Conservation (phyloP, 805 yeast species). For the Groenewaldozyma salmanticensis region DNA sequence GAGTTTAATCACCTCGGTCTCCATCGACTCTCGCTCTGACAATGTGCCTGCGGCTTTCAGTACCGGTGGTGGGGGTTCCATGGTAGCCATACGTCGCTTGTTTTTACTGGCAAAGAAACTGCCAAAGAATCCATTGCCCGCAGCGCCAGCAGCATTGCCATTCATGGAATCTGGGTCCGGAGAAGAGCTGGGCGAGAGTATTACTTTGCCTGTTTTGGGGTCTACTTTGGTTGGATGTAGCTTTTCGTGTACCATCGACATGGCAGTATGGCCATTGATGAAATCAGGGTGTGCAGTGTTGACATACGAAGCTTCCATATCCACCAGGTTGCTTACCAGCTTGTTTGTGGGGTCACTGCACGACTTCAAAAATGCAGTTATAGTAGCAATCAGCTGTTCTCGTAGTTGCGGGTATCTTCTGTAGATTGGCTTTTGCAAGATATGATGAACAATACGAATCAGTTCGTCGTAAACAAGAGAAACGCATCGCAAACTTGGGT, state of each 20-base stretch:
- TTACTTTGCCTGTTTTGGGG: conserved; percentile 87
- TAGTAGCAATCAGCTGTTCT: conserved; percentile 72
- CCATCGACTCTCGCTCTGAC: conserved; percentile 92
- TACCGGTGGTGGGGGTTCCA: conserved; percentile 96
- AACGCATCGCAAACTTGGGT: conserved; percentile 83
- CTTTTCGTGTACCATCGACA: conserved; percentile 82
- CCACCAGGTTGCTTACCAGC: conserved; percentile 75
- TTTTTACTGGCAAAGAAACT: conserved; percentile 89
- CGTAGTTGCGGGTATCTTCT: conserved; percentile 88
- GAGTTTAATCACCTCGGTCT: conserved; percentile 91
- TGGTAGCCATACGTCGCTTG: conserved; percentile 82
- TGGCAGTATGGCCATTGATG: conserved; percentile 88
- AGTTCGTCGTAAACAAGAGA: conserved; percentile 89
- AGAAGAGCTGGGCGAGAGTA: conserved; percentile 27
- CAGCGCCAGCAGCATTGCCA: conserved; percentile 35
- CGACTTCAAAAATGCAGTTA: conserved; percentile 71
- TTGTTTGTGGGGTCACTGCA: conserved; percentile 77
- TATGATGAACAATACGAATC: conserved; percentile 81
- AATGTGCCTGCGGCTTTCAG: conserved; percentile 83
- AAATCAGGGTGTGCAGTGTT: conserved; percentile 97
- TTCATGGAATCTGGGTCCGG: conserved; percentile 15
- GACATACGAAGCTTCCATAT: conserved; percentile 82
- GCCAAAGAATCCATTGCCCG: conserved; percentile 78
- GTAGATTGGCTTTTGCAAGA: conserved; percentile 70
- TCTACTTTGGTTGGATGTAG: conserved; percentile 74